A percentile compares a stretch with the other conserved stretches of the same genome.
These are phyloP conservation scores for Barnettozyma sucrosica DNA, from an alignment of 805 yeast species.

Conservation along the genomic window DNA sequence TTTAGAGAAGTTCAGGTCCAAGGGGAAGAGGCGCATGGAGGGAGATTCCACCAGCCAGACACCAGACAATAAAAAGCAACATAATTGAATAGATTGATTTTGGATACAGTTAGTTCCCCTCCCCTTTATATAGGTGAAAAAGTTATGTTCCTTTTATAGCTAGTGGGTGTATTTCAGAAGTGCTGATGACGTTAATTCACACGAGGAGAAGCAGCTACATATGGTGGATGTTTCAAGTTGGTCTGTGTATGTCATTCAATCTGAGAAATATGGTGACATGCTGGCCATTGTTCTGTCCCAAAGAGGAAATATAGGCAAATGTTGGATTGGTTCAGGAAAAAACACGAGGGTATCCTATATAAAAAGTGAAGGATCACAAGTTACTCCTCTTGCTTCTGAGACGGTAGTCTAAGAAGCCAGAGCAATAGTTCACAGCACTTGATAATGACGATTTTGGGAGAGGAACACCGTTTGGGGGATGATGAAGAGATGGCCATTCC, in stretches of 20 bases:
- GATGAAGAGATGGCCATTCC: constrained; percentile 5
- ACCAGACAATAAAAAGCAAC: constrained; percentile 4
- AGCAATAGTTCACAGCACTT: neutral
- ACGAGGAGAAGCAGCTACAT: neutral
- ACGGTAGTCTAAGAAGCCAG: neutral
- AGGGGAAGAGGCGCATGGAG: constrained; percentile 14
- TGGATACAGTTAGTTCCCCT: neutral
- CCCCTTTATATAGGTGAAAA: neutral
- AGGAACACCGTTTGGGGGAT: neutral
- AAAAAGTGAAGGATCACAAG: neutral
- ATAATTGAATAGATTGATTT: neutral
- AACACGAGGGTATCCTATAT: neutral
- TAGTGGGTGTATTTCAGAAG: neutral
- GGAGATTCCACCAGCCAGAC: neutral
- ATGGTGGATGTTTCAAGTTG: neutral
- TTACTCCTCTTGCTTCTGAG: neutral
- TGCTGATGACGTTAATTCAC: neutral
- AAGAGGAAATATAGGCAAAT: constrained; percentile 11
- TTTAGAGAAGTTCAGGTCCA: constrained; percentile 40
- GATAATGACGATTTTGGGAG: neutral
- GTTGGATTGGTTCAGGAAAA: neutral
- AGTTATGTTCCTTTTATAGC: neutral
- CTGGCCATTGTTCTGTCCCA: constrained; percentile 17
- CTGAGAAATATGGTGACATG: neutral
- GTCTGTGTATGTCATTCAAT: neutral